Base-by-base conservation (phyloP, 805 yeast genomes). In the Candida maltosa region DNA sequence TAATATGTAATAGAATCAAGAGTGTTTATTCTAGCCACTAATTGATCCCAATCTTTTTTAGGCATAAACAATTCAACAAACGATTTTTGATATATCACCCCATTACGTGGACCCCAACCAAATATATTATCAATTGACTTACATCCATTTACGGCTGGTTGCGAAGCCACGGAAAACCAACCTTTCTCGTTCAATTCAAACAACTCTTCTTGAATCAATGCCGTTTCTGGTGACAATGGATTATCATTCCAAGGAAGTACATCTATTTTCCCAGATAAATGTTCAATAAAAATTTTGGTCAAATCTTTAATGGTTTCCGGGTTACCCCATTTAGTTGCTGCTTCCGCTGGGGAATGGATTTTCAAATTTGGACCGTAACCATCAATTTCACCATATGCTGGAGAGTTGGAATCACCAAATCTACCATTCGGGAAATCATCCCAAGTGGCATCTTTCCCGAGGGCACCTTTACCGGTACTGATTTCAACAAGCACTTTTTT, bases 81-180 rank as follows among this genome's bases (percentile, higher is more conserved):
- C 5, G 96, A 81, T 62, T 93, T 89, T 56, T 93, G 99, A 58
- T 85, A 93, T 18, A 93, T 83, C 31, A 76, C 67, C 3, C 99
- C 99, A 51, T 82, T 76, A 16, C 73, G 65, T 6, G 98, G 97
- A 31, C 99, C 99, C 98, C 98, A 93, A 2, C 99, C 99, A 54
- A 88, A 83, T 20, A 91, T 80, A 39, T 78, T 79, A 61, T 93
- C 97, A n/a, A 77, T 69, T 6, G 95, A 83, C 26, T 70, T 70
- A 25, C 82, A 70, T 7, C 86, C 86, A 56, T 87, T 83, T 2
- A 89, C 83, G 0, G 96, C 93, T 3, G 99, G 99, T 61, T 93
- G 99, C 0, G 97, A 91, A 0, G 97, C 88, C 38, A 93, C 73
- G 0, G 99, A 86, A 64, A 91, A 83, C 65, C 75, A 77, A 3